A percentile compares a stretch with the other conserved stretches of the same genome.
Evolutionary conservation across 495 filamentous ascomycete species (phyloP).

Genomic region (Neurospora sp.): DNA sequence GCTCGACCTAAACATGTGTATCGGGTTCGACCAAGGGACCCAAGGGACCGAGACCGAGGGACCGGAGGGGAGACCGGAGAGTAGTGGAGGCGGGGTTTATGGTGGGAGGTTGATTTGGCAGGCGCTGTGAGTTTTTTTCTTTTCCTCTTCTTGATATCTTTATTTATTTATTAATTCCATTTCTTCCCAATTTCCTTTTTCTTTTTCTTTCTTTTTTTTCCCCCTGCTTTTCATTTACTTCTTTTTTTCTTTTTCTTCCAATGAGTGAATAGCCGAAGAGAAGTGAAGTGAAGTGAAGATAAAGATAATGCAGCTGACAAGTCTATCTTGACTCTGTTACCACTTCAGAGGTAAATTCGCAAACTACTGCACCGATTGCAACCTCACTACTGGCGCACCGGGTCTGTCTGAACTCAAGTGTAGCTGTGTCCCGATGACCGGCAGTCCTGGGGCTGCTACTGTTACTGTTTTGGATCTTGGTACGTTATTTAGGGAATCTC

Average conservation of each 20-base stretch:
- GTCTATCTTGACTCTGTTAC: too few relatives aligned
- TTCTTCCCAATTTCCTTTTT: background rate
- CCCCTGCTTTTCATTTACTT: too few relatives aligned
- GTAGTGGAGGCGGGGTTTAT: slow-evolving; percentile 3
- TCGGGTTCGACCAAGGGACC: background rate
- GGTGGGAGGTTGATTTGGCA: slow-evolving; percentile 5
- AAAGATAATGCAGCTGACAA: background rate
- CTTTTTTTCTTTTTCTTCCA: too few relatives aligned
- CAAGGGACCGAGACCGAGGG: too few relatives aligned
- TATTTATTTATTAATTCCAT: too few relatives aligned
- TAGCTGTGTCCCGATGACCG: background rate
- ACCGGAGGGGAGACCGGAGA: background rate
- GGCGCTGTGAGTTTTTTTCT: background rate
- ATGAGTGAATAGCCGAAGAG: background rate
- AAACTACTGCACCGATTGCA: slow-evolving; percentile 16
- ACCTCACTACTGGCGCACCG: background rate
- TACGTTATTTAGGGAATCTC: too few relatives aligned
- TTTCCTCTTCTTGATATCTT: too few relatives aligned
- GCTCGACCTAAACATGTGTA: slow-evolving; percentile 16
- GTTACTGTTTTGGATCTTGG: slow-evolving; percentile 4
- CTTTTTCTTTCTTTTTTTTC: too few relatives aligned
- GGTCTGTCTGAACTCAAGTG: slow-evolving; percentile 1
- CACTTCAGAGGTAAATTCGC: slow-evolving; percentile 11
- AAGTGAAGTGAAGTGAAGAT: background rate
- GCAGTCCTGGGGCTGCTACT: background rate